Evolutionary conservation across 106 monocot genomes (phyloP), one percentile per base, ranked within the genome.

Genomic region (Apostasia ramifera): DNA sequence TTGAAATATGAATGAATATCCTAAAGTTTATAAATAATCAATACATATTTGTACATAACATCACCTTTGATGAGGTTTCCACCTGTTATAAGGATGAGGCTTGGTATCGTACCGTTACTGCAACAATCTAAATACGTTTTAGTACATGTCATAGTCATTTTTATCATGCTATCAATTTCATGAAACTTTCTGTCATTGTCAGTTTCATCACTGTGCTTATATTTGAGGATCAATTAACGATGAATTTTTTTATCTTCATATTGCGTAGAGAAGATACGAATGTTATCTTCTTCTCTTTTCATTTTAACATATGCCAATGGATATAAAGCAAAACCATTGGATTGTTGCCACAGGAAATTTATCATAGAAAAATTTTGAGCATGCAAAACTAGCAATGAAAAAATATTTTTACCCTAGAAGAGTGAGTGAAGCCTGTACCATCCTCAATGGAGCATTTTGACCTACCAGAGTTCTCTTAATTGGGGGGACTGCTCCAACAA

Each of bases 381-480:
- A 26, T 26, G 26, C 26, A 26, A 26, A 26, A 26, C 26, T 26
- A 47, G 8, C 26, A 50, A 49, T 66, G 15, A 37, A 50, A 39
- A 14, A 47, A 37, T 38, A 41, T 61, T 47, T 40, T 46, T 93
- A 89, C 93, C 86, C 81, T 63, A 93, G 50, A 41, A 89, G 41
- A 47, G 74, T 61, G 64, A 81, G 67, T 9, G 93, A 83, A 1
- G 81, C 86, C 61, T 86, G 83, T 67, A 89, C 79, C 48, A 84
- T 73, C 12, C 81, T 88, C 65, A 93, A 89, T 73, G 93, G 89
- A 67, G 93, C 93, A 71, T 37, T 49, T 77, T 89, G 89, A 44
- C 86, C 89, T 8, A 93, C 82, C 11, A 93, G 1, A 53, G 78
- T 44, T 45, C 82, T 79, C 60, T 81, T 85, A 13, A 89, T 58